Conservation (phyloP, 164 flowering plant species). For the Berberis vulgaris region DNA sequence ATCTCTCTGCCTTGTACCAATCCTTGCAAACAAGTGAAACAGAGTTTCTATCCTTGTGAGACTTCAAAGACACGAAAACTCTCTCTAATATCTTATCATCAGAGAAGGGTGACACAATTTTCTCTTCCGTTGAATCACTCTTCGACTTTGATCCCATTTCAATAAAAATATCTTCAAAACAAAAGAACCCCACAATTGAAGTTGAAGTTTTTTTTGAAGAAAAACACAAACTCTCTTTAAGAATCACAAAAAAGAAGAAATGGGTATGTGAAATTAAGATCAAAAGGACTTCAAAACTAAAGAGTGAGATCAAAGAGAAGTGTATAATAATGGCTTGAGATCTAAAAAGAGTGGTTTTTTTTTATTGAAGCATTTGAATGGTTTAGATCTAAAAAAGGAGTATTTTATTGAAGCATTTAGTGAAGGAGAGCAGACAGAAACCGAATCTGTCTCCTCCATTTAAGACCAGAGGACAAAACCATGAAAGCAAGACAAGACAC, state of each 20-base stretch:
- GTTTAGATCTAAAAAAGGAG: too few species aligned
- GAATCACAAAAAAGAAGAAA: not conserved
- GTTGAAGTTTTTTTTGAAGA: not conserved
- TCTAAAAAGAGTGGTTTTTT: too few species aligned
- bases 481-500: too few species aligned
- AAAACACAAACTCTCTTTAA: not conserved
- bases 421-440: too few species aligned
- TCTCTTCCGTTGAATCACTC: constrained; percentile 9
- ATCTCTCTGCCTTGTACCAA: constrained; percentile 63
- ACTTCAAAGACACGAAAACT: constrained; percentile 34
- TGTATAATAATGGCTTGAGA: too few species aligned
- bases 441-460: too few species aligned
- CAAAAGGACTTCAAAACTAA: not conserved
- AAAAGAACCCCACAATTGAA: not conserved
- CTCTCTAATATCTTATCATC: constrained; percentile 50
- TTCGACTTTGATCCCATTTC: constrained; percentile 9
- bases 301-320: not conserved
- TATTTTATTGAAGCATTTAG: too few species aligned
- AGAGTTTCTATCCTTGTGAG: constrained; percentile 52
- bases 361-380: too few species aligned
- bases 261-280: not conserved
- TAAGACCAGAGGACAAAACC: too few species aligned
- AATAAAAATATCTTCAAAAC: constrained; percentile 2
- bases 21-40: constrained; percentile 56
- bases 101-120: constrained; percentile 28